Conservation (phyloP, 1,139 yeast genomes). For the Suhomyces anneliseae region DNA sequence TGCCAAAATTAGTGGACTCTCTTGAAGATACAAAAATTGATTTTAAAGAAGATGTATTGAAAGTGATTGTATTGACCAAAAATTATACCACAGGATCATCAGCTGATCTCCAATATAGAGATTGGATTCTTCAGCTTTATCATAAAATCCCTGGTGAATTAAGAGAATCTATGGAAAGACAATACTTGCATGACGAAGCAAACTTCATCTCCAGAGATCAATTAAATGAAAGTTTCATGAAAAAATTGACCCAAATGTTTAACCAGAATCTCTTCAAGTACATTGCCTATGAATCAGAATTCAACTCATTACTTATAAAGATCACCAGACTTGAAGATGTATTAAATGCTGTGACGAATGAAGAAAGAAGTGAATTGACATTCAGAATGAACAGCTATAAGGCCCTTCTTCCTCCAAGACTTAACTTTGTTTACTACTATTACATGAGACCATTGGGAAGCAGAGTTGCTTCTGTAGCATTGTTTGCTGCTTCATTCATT, state of each 20-base stretch:
- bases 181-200: conserved; percentile 22
- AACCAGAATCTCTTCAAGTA: conserved; percentile 39
- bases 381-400: conserved; percentile 27
- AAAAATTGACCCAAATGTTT: conserved; percentile 37
- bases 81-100: conserved; percentile 35
- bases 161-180: conserved; percentile 36
- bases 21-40: conserved; percentile 65
- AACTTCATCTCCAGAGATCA: conserved; percentile 35
- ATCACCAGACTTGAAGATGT: conserved; percentile 45
- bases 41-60: conserved; percentile 63
- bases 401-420: conserved; percentile 24
- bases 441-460: conserved; percentile 48
- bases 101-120: conserved; percentile 36
- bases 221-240: conserved; percentile 35
- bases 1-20: conserved; percentile 60
- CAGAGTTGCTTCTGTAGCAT: conserved; percentile 38
- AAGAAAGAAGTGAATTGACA: conserved; percentile 31
- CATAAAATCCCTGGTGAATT: conserved; percentile 37
- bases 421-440: conserved; percentile 39
- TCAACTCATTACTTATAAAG: conserved; percentile 32
- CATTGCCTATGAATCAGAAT: conserved; percentile 45
- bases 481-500: conserved; percentile 45
- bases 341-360: conserved; percentile 30
- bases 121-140: conserved; percentile 42
- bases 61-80: conserved; percentile 51